Evolutionary conservation across 177 flowering plant genomes (phyloP).

Genomic region (Vitis hybrid): DNA sequence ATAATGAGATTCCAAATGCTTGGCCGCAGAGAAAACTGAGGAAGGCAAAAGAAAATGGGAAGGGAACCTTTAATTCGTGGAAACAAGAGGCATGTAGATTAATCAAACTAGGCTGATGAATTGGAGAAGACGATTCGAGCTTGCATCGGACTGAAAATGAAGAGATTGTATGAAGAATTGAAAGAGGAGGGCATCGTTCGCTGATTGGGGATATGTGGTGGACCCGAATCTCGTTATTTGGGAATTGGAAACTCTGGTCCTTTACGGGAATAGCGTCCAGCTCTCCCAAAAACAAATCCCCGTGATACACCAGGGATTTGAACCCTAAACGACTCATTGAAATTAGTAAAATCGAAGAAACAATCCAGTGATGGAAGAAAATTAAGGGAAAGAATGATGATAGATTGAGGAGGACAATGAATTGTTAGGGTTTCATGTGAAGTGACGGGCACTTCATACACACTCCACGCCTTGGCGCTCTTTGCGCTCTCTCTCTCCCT

Average conservation of each 20-base stretch:
- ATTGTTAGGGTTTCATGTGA: not conserved
- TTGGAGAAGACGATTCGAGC: slow-evolving; percentile 54
- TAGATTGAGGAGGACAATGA: not conserved
- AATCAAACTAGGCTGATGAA: slow-evolving; percentile 53
- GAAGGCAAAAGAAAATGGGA: not conserved
- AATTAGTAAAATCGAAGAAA: not conserved
- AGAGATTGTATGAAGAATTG: slow-evolving; percentile 77
- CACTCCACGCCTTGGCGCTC: too few species aligned
- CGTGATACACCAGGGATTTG: slow-evolving; percentile 65
- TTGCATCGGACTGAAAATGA: slow-evolving; percentile 74
- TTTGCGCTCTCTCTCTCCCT: not conserved
- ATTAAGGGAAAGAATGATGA: not conserved
- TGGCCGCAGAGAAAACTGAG: not conserved
- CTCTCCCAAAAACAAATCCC: slow-evolving; percentile 72
- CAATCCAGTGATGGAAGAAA: not conserved
- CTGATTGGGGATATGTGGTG: slow-evolving; percentile 55
- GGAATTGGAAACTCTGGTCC: slow-evolving; percentile 62
- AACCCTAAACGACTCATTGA: slow-evolving; percentile 71
- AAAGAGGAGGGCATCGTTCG: slow-evolving; percentile 82
- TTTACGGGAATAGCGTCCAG: slow-evolving; percentile 47
- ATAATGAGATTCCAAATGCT: not conserved
- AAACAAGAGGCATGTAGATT: slow-evolving; percentile 69
- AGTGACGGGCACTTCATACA: not conserved
- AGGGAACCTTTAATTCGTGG: slow-evolving; percentile 63
- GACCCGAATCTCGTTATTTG: slow-evolving; percentile 86